These are phyloP conservation scores for Mediolabrus comicus DNA, from an alignment of 108 stramenopile genomes.

Conservation along the genomic window DNA sequence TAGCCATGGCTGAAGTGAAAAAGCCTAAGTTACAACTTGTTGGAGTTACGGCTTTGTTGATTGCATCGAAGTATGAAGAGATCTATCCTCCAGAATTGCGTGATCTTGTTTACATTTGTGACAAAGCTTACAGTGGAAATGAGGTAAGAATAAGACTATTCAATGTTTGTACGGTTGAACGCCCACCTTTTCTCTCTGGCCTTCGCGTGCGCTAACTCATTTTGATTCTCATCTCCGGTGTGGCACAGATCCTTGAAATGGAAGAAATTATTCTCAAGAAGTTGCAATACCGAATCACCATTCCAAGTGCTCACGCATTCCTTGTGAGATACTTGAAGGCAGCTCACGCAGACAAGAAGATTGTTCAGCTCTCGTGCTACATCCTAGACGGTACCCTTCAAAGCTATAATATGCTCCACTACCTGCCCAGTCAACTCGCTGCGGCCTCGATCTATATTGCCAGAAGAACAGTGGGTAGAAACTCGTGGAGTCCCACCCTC, in stretches of 20 bases:
- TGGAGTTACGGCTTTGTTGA: conserved; percentile 93
- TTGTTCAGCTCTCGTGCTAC: conserved; percentile 83
- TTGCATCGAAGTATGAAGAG: conserved; percentile 99
- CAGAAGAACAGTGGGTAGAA: conserved; percentile 62
- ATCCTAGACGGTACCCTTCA: conserved; percentile 88
- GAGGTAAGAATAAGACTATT: conserved; percentile 24
- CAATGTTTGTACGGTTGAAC: neutral
- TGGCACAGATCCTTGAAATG: conserved; percentile 83
- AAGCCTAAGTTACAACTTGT: conserved; percentile 95
- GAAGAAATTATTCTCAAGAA: conserved; percentile 82
- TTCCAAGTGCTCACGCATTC: conserved; percentile 87
- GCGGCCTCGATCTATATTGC: conserved; percentile 88
- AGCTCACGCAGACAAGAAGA: conserved; percentile 75
- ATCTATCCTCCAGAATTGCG: conserved; percentile 93
- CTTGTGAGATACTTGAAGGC: conserved; percentile 91
- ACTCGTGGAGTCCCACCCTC: conserved; percentile 87
- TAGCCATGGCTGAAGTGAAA: conserved; percentile 59
- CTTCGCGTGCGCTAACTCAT: neutral
- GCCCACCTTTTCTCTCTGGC: neutral
- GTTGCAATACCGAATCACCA: conserved; percentile 81
- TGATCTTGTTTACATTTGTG: conserved; percentile 95
- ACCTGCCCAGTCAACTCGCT: conserved; percentile 84
- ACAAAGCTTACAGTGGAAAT: conserved; percentile 78
- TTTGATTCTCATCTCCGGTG: neutral
- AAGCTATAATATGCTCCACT: conserved; percentile 80